Evolutionary conservation across 2,329 filamentous ascomycete species (phyloP).

Genomic region (Aspergillus awamori): DNA sequence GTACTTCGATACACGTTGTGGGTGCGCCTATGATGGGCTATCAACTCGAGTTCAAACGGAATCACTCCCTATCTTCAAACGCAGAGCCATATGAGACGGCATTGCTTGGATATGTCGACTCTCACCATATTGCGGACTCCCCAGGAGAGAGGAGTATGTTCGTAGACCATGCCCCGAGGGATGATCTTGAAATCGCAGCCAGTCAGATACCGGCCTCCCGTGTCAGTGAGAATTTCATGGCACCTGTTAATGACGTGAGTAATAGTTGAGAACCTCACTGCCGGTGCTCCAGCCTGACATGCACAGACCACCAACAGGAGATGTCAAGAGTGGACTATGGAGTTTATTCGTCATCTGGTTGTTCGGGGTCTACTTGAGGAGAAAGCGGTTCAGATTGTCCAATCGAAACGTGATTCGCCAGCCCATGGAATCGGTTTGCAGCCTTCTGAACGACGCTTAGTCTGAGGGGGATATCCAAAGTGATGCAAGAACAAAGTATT

Average conservation of each 20-base stretch:
- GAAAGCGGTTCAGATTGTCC: conserved; percentile 29
- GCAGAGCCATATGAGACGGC: conserved; percentile 16
- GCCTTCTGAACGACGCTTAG: background rate
- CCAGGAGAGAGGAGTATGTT: background rate
- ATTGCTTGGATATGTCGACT: conserved; percentile 28
- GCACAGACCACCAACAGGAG: conserved; percentile 34
- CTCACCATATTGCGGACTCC: conserved; percentile 25
- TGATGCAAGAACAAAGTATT: background rate
- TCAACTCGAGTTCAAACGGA: conserved; percentile 34
- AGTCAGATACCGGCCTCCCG: conserved; percentile 31
- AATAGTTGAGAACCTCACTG: background rate
- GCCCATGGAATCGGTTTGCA: conserved; percentile 32
- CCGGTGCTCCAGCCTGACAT: background rate
- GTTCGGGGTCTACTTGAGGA: conserved; percentile 23
- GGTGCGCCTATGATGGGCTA: conserved; percentile 38
- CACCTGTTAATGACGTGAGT: conserved; percentile 39
- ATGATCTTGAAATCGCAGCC: conserved; percentile 33
- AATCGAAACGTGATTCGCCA: conserved; percentile 34
- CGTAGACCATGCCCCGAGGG: conserved; percentile 26
- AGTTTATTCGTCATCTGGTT: conserved; percentile 33
- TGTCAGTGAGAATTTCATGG: conserved; percentile 38
- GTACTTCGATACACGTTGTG: conserved; percentile 36
- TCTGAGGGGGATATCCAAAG: background rate
- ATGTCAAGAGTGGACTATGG: conserved; percentile 41
- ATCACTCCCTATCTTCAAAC: conserved; percentile 22